Conservation (phyloP, 2,329 filamentous ascomycete genomes). For the Colletotrichum zoysiae region DNA sequence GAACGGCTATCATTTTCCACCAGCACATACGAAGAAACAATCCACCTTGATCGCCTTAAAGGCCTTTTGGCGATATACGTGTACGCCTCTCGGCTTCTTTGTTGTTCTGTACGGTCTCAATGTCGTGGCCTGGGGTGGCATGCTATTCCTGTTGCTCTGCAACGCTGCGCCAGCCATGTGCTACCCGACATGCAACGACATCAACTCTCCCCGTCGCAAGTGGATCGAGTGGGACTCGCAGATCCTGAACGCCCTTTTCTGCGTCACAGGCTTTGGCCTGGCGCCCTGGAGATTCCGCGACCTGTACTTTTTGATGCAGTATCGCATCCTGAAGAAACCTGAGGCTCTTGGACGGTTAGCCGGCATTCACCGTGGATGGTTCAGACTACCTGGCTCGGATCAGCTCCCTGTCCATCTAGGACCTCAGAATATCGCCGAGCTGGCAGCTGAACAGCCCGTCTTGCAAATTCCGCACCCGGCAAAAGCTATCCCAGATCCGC, state of each 20-base stretch:
- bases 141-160: conserved; percentile 88
- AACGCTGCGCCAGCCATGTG: conserved; percentile 83
- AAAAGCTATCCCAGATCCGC: conserved; percentile 72
- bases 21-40: conserved; percentile 70
- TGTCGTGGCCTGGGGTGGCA: conserved; percentile 89
- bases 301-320: conserved; percentile 78
- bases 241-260: conserved; percentile 86
- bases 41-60: conserved; percentile 69
- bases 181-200: conserved; percentile 75
- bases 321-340: conserved; percentile 65
- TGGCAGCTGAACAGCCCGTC: conserved; percentile 53
- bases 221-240: conserved; percentile 92
- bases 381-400: conserved; percentile 76
- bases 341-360: conserved; percentile 76
- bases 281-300: conserved; percentile 89
- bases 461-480: conserved; percentile 72
- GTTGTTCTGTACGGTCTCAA: conserved; percentile 85
- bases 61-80: conserved; percentile 78
- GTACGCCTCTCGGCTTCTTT: conserved; percentile 81
- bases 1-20: conserved; percentile 77
- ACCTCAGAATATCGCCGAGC: conserved; percentile 62
- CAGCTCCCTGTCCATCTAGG: conserved; percentile 66
- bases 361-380: conserved; percentile 81
- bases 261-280: conserved; percentile 86
- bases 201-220: conserved; percentile 80